phyloP scores from a whole-genome alignment of 805 yeast genomes.

The Suhomyces sp. region DNA sequence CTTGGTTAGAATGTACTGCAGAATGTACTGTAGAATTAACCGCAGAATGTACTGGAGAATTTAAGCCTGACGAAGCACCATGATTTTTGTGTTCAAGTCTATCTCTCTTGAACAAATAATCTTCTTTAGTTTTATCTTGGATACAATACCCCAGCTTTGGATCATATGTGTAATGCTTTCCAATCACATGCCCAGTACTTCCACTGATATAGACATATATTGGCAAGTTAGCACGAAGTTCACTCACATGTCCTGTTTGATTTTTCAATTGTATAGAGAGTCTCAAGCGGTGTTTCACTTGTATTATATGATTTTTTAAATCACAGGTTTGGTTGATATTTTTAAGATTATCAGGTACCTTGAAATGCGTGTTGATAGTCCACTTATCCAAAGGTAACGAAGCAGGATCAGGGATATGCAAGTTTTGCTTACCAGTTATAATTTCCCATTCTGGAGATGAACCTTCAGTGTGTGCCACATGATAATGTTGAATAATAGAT shows the following conservation, averaged over 20 bases:
- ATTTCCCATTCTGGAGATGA: conserved; percentile 43
- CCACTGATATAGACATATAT: conserved; percentile 43
- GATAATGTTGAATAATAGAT: conserved; percentile 38
- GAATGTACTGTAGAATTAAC: too few relatives aligned
- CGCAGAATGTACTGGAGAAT: too few relatives aligned
- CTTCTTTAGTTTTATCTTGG: conserved; percentile 21
- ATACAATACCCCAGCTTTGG: conserved; percentile 24
- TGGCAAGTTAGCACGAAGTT: conserved; percentile 53
- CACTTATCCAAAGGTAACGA: conserved; percentile 39
- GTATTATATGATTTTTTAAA: conserved; percentile 39
- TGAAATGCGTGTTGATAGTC: conserved; percentile 42
- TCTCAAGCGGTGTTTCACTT: conserved; percentile 46
- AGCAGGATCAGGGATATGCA: conserved; percentile 21
- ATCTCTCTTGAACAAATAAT: conserved; percentile 31
- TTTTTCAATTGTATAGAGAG: conserved; percentile 46
- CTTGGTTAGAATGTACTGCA: neutral
- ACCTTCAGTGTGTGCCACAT: conserved; percentile 33
- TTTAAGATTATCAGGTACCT: conserved; percentile 40
- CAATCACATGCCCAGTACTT: conserved; percentile 35
- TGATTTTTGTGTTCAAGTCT: conserved; percentile 7
- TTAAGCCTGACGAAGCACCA: neutral
- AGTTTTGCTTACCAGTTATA: conserved; percentile 26
- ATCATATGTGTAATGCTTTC: conserved; percentile 34
- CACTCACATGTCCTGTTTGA: conserved; percentile 50
- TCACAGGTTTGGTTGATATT: conserved; percentile 46